Percentiles rank a stretch among this genome's conserved stretches.
Evolutionary conservation across 1,284 basidiomycete species (phyloP).

Genomic region (Melampsora americana): DNA sequence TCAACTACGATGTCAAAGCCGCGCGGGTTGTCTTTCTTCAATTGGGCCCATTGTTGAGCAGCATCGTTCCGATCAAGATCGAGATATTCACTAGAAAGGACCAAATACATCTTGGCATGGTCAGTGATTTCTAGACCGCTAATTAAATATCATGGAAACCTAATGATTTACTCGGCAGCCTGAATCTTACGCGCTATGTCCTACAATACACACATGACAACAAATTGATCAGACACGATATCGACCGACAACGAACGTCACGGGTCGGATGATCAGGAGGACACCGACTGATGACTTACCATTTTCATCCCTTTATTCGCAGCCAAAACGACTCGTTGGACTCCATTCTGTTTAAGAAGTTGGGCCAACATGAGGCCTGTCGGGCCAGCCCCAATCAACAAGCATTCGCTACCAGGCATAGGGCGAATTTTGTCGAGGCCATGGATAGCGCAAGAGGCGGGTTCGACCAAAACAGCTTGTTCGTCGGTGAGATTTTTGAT

Average conservation of each 20-base stretch:
- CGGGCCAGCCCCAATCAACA: constrained; percentile 71
- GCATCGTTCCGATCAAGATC: constrained; percentile 73
- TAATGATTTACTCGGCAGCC: constrained; percentile 30
- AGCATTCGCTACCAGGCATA: constrained; percentile 70
- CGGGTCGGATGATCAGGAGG: background rate
- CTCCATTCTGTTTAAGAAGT: constrained; percentile 77
- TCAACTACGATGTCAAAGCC: constrained; percentile 86
- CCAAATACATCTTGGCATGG: constrained; percentile 45
- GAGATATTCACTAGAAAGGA: constrained; percentile 74
- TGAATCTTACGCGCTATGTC: constrained; percentile 68
- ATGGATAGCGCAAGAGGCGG: constrained; percentile 77
- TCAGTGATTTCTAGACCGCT: background rate
- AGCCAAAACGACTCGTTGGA: constrained; percentile 69
- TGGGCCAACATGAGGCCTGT: constrained; percentile 80
- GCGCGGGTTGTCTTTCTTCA: constrained; percentile 73
- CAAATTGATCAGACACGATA: background rate
- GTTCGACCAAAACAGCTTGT: constrained; percentile 77
- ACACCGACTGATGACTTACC: constrained; percentile 39
- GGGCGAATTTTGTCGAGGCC: constrained; percentile 77
- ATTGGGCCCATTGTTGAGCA: constrained; percentile 70
- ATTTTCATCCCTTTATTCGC: constrained; percentile 84
- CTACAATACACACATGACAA: background rate
- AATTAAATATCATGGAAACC: background rate
- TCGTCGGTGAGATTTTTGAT: constrained; percentile 79
- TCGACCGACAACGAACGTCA: background rate